Conservation (phyloP, 1,139 yeast species). For the Cylindricascospora bacillispora region DNA sequence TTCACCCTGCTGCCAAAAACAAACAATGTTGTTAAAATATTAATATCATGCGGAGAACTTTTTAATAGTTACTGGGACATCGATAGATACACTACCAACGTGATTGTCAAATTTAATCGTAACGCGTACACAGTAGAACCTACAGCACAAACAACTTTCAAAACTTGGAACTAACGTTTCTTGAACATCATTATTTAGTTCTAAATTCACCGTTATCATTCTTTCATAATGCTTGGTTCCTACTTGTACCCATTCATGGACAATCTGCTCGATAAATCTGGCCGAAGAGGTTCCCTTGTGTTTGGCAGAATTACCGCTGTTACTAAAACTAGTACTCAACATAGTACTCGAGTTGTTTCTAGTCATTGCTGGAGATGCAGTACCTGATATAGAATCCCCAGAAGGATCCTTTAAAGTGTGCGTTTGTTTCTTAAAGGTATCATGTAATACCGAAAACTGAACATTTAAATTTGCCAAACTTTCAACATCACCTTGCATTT, state of each 20-base stretch:
- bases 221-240: slow-evolving; percentile 9
- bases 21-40: no score
- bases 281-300: slow-evolving; percentile 4
- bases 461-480: slow-evolving; percentile 15
- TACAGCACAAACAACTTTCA: slow-evolving; percentile 38
- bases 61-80: slow-evolving; percentile 19
- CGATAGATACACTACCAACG: slow-evolving; percentile 14
- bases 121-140: slow-evolving; percentile 33
- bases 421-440: slow-evolving; percentile 16
- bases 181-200: slow-evolving; percentile 13
- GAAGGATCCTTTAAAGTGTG: slow-evolving; percentile 9
- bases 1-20: no score
- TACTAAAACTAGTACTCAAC: background rate
- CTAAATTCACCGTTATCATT: slow-evolving; percentile 12
- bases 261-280: slow-evolving; percentile 8
- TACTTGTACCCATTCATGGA: slow-evolving; percentile 9
- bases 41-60: slow-evolving; percentile 8
- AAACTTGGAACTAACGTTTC: slow-evolving; percentile 40
- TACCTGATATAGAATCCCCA: slow-evolving; percentile 2
- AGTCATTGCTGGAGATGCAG: slow-evolving; percentile 1
- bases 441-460: slow-evolving; percentile 8
- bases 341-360: slow-evolving; percentile 2
- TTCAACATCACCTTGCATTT: slow-evolving; percentile 13
- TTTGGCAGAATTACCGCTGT: slow-evolving; percentile 5
- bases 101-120: slow-evolving; percentile 18